Conservation (phyloP, 2,329 filamentous ascomycete species). For the Drechslerella dactyloides region DNA sequence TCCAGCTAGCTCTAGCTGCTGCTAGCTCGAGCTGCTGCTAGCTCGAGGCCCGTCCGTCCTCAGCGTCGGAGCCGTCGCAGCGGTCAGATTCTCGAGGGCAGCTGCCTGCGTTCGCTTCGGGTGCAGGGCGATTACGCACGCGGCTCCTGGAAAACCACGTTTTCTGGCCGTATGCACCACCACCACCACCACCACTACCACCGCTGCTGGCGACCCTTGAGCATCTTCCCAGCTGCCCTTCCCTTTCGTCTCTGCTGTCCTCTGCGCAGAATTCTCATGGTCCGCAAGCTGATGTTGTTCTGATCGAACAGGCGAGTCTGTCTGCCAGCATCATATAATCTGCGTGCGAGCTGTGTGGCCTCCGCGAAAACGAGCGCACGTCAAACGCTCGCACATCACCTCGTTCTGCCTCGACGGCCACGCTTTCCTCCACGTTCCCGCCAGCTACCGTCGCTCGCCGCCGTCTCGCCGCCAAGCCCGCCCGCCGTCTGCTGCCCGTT, state of each 20-base stretch:
- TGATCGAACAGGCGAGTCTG: neutral
- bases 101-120: constrained; percentile 8
- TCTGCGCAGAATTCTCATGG: neutral
- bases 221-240: constrained; percentile 6
- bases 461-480: no score
- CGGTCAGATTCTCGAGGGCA: neutral
- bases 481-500: neutral
- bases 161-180: constrained; percentile 25
- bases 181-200: no score
- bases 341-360: no score
- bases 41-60: no score
- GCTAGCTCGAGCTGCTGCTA: neutral
- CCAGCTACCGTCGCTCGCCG: neutral
- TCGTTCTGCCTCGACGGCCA: no score
- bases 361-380: neutral
- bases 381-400: constrained; percentile 8
- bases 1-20: neutral
- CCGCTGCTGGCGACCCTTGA: constrained; percentile 19
- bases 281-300: neutral
- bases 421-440: constrained; percentile 3
- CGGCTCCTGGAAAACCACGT: constrained; percentile 39
- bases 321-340: no score
- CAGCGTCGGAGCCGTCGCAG: neutral
- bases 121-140: constrained; percentile 42
- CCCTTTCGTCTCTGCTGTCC: neutral